phyloP scores from a whole-genome alignment of 768 basidiomycete species.

The Gelatoporia subvermispora region DNA sequence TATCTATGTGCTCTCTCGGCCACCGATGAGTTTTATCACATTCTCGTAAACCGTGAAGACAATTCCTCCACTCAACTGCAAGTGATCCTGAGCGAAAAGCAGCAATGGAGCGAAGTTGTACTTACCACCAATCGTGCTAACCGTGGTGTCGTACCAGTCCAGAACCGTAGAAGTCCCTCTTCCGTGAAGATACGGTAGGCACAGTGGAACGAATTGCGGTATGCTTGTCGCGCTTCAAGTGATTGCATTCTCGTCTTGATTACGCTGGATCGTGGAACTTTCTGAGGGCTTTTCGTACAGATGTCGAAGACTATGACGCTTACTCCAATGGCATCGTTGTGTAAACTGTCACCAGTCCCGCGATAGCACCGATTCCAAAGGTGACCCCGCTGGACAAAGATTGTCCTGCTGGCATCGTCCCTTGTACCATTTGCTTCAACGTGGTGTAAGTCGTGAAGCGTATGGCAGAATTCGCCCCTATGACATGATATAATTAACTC shows the following conservation, averaged over 20 bases:
- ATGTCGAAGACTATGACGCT: conserved; percentile 18
- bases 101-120: conserved; percentile 9
- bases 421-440: conserved; percentile 89
- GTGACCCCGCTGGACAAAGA: conserved; percentile 83
- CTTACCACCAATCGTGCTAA: conserved; percentile 79
- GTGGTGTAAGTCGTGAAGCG: conserved; percentile 95
- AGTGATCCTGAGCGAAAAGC: background rate
- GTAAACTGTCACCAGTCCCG: conserved; percentile 93
- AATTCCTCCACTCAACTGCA: conserved; percentile 85
- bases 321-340: conserved; percentile 83
- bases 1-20: conserved; percentile 12
- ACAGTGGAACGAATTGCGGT: conserved; percentile 93
- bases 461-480: conserved; percentile 84
- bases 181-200: conserved; percentile 92
- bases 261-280: conserved; percentile 56
- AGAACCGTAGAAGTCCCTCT: conserved; percentile 88
- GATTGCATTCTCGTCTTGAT: conserved; percentile 99
- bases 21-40: conserved; percentile 51
- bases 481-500: background rate
- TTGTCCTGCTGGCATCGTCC: conserved; percentile 77
- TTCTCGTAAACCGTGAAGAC: conserved; percentile 91
- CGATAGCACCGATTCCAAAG: conserved; percentile 90
- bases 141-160: conserved; percentile 94
- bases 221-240: conserved; percentile 73
- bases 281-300: conserved; percentile 1